These are phyloP conservation scores for Blumeria hordei DNA, from an alignment of 2,329 filamentous ascomycete species.

Conservation along the genomic window DNA sequence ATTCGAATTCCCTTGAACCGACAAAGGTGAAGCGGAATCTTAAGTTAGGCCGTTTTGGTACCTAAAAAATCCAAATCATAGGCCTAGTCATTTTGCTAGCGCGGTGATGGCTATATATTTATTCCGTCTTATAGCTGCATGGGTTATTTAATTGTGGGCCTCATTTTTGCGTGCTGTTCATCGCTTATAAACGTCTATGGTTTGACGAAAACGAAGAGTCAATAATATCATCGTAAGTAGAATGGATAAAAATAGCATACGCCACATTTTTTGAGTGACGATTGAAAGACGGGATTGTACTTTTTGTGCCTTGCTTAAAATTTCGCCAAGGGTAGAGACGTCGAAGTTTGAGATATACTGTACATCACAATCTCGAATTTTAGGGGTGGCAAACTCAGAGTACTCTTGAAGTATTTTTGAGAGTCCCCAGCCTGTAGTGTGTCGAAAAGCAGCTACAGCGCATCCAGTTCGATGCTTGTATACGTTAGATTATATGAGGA, in stretches of 20 bases:
- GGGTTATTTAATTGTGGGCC: too few relatives aligned
- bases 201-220: not conserved
- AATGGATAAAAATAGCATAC: not conserved
- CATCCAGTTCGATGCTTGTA: conserved; percentile 65
- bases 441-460: conserved; percentile 58
- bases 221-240: not conserved
- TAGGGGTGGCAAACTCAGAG: conserved; percentile 34
- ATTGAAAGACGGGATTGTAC: not conserved
- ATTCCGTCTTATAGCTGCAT: too few relatives aligned
- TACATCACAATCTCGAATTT: conserved; percentile 34
- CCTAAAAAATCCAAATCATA: too few relatives aligned
- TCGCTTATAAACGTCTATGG: too few relatives aligned
- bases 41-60: too few relatives aligned
- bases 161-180: too few relatives aligned
- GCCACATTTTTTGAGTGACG: not conserved
- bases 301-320: not conserved
- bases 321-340: conserved; percentile 16
- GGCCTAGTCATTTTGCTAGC: too few relatives aligned
- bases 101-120: too few relatives aligned
- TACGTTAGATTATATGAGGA: not conserved
- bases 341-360: conserved; percentile 30
- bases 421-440: conserved; percentile 42
- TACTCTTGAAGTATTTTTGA: conserved; percentile 49
- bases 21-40: too few relatives aligned
- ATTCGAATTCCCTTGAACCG: too few relatives aligned